Percentiles rank a stretch among this genome's conserved stretches.
These are phyloP conservation scores for Pulveroboletus frians DNA, from an alignment of 768 basidiomycete species.

Conservation along the genomic window DNA sequence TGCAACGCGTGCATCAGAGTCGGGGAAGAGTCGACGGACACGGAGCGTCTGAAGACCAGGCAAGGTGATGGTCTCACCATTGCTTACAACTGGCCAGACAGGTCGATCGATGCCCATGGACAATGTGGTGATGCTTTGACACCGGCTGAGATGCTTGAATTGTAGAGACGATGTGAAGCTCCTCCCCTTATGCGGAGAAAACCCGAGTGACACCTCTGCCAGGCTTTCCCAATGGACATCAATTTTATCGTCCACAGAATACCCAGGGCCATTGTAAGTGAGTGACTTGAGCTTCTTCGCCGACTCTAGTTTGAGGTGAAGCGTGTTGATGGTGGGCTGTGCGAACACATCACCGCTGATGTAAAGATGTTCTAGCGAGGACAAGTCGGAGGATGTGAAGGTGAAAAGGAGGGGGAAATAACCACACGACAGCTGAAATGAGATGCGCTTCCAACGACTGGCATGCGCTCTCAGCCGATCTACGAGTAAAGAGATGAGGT, in stretches of 20 bases:
- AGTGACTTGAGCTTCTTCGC: conserved; percentile 16
- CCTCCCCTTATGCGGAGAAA: not conserved
- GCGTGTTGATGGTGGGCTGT: not conserved
- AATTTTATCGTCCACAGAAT: not conserved
- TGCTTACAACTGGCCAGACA: not conserved
- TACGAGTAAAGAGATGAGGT: conserved; percentile 8
- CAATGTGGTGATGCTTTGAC: conserved; percentile 17
- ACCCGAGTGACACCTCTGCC: conserved; percentile 12
- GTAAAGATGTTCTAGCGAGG: conserved; percentile 12
- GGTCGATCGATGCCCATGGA: conserved; percentile 16
- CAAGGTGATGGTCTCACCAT: conserved; percentile 1
- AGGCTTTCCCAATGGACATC: conserved; percentile 11
- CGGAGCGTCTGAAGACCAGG: conserved; percentile 14
- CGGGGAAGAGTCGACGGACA: conserved; percentile 7
- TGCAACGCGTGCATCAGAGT: not conserved
- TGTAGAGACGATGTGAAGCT: conserved; percentile 5
- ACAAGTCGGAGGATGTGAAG: conserved; percentile 14
- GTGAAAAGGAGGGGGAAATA: conserved; percentile 15
- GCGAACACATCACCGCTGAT: conserved; percentile 5
- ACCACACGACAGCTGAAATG: conserved; percentile 6
- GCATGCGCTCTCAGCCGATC: conserved; percentile 12
- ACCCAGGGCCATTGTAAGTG: conserved; percentile 6
- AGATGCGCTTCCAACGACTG: conserved; percentile 15
- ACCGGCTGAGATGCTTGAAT: conserved; percentile 5
- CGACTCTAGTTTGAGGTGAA: not conserved